phyloP scores from a whole-genome alignment of 2,329 filamentous ascomycete genomes.

The Fusarium palustre region DNA sequence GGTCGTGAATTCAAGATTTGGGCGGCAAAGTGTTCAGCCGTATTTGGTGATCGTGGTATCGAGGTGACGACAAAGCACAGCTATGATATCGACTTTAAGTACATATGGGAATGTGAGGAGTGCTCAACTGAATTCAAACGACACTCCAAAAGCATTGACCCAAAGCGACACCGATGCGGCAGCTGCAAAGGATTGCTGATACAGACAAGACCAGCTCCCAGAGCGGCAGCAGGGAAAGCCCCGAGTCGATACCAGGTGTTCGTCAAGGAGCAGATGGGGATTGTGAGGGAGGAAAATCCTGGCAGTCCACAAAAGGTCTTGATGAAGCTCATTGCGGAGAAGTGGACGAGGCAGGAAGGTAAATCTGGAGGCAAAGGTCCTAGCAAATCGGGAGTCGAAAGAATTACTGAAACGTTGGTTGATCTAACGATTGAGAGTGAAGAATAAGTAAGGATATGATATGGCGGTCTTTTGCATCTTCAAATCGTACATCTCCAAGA shows the following conservation, averaged over 20 bases:
- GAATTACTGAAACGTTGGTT: slow-evolving; percentile 42
- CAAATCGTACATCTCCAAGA: no score
- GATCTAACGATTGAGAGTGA: slow-evolving; percentile 46
- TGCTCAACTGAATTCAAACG: slow-evolving; percentile 82
- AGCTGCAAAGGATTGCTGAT: slow-evolving; percentile 76
- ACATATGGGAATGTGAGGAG: slow-evolving; percentile 80
- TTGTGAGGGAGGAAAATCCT: slow-evolving; percentile 67
- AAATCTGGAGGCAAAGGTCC: slow-evolving; percentile 17
- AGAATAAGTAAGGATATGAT: slow-evolving; percentile 12
- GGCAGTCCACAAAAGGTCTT: slow-evolving; percentile 72
- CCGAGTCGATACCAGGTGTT: slow-evolving; percentile 62
- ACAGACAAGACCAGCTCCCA: slow-evolving; percentile 83
- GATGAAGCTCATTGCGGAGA: slow-evolving; percentile 74
- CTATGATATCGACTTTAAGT: slow-evolving; percentile 94
- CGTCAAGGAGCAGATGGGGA: slow-evolving; percentile 75
- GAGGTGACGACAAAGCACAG: slow-evolving; percentile 89
- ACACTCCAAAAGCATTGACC: slow-evolving; percentile 87
- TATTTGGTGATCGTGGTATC: slow-evolving; percentile 72
- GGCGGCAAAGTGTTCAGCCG: slow-evolving; percentile 65
- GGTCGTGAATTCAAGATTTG: slow-evolving; percentile 86
- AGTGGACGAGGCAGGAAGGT: slow-evolving; percentile 66
- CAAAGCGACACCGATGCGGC: slow-evolving; percentile 77
- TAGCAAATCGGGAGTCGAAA: slow-evolving; percentile 36
- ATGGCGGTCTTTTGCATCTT: no score
- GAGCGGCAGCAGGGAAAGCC: slow-evolving; percentile 27